Conservation (phyloP, 371 early-diverging fungal genomes). For the Chytridium lagenaria region DNA sequence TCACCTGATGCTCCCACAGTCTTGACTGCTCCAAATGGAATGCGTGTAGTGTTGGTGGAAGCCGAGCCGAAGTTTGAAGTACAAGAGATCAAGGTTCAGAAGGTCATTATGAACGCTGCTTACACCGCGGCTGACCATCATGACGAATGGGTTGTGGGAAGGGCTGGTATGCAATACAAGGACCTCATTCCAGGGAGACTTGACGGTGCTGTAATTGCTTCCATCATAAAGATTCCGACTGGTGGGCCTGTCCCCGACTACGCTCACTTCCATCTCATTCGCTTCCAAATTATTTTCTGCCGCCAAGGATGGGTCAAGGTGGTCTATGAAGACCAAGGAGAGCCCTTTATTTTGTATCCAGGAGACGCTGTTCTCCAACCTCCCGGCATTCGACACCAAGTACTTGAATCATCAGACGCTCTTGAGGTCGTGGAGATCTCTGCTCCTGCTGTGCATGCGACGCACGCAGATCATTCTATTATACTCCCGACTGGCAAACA, state of each 20-base stretch:
- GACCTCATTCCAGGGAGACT: constrained; percentile 39
- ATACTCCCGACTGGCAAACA: constrained; percentile 23
- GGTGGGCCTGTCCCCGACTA: constrained; percentile 42
- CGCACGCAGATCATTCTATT: constrained; percentile 24
- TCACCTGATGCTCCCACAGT: neutral
- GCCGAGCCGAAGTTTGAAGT: constrained; percentile 1
- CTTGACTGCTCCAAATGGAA: constrained; percentile 16
- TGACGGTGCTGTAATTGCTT: constrained; percentile 31
- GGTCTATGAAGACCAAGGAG: constrained; percentile 40
- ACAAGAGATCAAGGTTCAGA: neutral
- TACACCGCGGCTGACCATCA: neutral
- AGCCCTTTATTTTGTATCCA: constrained; percentile 33
- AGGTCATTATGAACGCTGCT: neutral
- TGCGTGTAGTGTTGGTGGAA: neutral
- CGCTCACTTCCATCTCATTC: constrained; percentile 36
- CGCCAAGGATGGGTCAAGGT: constrained; percentile 35
- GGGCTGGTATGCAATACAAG: constrained; percentile 28
- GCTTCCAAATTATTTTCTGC: constrained; percentile 39
- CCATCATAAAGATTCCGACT: constrained; percentile 30
- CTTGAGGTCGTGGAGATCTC: constrained; percentile 39
- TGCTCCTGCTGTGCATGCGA: constrained; percentile 40
- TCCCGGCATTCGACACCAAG: constrained; percentile 39
- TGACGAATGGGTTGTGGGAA: constrained; percentile 12
- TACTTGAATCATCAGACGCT: constrained; percentile 27
- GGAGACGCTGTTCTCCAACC: constrained; percentile 41